Evolutionary conservation across 208 protist genomes (phyloP), one percentile per base, ranked within the genome.

Genomic region (Leishmania martiniquensis): DNA sequence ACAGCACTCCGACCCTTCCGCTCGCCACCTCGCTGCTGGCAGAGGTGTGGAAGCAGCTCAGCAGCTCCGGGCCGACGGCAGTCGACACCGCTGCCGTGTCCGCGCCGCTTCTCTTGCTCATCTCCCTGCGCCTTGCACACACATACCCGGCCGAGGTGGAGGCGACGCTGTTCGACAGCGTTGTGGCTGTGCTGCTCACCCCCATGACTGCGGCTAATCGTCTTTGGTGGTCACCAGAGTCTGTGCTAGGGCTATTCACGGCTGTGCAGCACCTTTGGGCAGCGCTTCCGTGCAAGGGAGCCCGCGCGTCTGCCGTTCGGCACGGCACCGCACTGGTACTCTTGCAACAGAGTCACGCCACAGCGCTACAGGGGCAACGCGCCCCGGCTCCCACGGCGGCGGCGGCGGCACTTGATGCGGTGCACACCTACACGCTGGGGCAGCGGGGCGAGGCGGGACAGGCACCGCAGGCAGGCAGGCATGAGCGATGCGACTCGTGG

Each of bases 21-120:
- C 89, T 96, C 45, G 89, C 85, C 37, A 85, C 87, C 54, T 93
- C 88, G 39, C 80, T 93, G 72, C 71, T 91, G 13, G 73, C 87
- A 17, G 81, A 89, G 51, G 72, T 84, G 65, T 76, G 80, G 80
- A 65, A 77, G 44, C 80, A 77, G 17, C 49, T 84, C 60, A 67
- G n/a, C 59, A 39, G 69, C 49, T 42, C 69, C n/a, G 72, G 74
- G 2, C 20, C 68, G 37, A 69, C 80, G 37, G 45, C 71, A 7
- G 65, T 4, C 29, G 45, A 51, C 51, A 25, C 68, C n/a, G 65
- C 60, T 22, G 34, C 62, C 62, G 55, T 52, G 32, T 37, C 74
- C 20, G 66, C 63, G 34, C 65, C 72, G 5, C 47, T 83, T 2
- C 69, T 84, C 13, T 51, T 70, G 34, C 68, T 84, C 25, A 15